Percentiles rank a stretch among this genome's conserved stretches.
These are phyloP conservation scores for Umbilicaria muhlenbergii DNA, from an alignment of 495 filamentous ascomycete species.

Conservation along the genomic window DNA sequence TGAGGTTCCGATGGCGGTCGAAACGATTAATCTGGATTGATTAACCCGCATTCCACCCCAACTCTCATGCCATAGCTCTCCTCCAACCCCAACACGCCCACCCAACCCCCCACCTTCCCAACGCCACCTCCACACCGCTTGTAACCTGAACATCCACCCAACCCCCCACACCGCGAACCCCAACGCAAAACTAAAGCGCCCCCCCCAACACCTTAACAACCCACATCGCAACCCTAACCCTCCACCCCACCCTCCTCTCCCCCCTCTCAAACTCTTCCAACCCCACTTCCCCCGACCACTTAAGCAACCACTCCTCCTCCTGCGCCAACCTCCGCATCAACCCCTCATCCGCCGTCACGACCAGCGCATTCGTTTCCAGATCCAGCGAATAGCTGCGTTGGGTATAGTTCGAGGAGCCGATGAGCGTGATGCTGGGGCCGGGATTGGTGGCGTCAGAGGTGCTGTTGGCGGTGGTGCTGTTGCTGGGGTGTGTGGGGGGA, in stretches of 20 bases:
- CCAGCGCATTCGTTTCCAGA: constrained; percentile 69
- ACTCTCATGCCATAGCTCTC: too few relatives aligned
- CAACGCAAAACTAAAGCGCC: constrained; percentile 43
- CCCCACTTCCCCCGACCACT: constrained; percentile 47
- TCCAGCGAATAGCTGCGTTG: constrained; percentile 84
- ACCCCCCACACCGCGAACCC: constrained; percentile 2
- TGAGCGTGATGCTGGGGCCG: constrained; percentile 59
- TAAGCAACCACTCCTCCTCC: constrained; percentile 65
- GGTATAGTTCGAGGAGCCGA: constrained; percentile 93
- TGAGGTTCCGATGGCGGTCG: too few relatives aligned
- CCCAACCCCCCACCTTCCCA: too few relatives aligned
- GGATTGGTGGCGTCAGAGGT: neutral
- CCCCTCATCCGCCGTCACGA: constrained; percentile 63
- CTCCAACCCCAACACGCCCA: too few relatives aligned
- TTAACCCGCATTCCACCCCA: too few relatives aligned
- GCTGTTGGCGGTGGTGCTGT: constrained; percentile 21
- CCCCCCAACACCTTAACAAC: constrained; percentile 61
- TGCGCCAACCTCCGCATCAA: constrained; percentile 57
- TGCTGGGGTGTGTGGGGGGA: neutral
- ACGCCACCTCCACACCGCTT: too few relatives aligned
- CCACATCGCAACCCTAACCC: constrained; percentile 84
- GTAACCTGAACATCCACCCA: too few relatives aligned
- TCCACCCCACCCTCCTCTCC: constrained; percentile 70
- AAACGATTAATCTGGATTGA: too few relatives aligned
- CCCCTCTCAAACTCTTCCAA: constrained; percentile 60